Percentiles rank a stretch among this genome's conserved stretches.
Conservation (phyloP, 257 asterid species). For the Solanum rostratum region DNA sequence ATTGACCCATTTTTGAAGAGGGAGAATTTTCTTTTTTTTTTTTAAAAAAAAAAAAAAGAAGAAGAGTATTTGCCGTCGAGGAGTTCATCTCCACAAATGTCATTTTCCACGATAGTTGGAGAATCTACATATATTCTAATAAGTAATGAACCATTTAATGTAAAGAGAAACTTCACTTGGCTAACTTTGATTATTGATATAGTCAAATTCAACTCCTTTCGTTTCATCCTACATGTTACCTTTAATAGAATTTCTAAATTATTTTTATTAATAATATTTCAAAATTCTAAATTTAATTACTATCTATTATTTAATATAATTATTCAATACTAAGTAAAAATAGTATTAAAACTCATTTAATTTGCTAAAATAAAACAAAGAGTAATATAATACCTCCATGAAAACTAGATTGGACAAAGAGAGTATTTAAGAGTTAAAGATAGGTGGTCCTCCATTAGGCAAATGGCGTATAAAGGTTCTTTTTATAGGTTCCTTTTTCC, state of each 20-base stretch:
- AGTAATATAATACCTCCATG: not conserved
- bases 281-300: not conserved
- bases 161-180: not conserved
- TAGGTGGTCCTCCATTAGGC: not conserved
- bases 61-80: slow-evolving; percentile 5
- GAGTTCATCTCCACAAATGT: slow-evolving; percentile 17
- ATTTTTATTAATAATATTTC: not conserved
- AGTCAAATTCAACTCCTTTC: not conserved
- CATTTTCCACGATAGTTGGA: slow-evolving; percentile 5
- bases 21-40: too few relatives aligned
- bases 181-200: not conserved
- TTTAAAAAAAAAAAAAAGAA: not conserved
- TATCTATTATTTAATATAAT: not conserved
- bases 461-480: not conserved
- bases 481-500: not conserved
- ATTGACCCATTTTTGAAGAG: not conserved
- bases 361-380: not conserved
- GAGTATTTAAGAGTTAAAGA: not conserved
- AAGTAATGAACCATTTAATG: not conserved
- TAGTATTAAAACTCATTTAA: not conserved
- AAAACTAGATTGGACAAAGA: not conserved
- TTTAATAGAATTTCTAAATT: accelerated
- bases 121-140: not conserved
- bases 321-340: not conserved
- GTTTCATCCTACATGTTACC: not conserved